A percentile compares a stretch with the other conserved stretches of the same genome.
Conservation (phyloP, 2,329 filamentous ascomycete species). For the Fusarium guadeloupense region DNA sequence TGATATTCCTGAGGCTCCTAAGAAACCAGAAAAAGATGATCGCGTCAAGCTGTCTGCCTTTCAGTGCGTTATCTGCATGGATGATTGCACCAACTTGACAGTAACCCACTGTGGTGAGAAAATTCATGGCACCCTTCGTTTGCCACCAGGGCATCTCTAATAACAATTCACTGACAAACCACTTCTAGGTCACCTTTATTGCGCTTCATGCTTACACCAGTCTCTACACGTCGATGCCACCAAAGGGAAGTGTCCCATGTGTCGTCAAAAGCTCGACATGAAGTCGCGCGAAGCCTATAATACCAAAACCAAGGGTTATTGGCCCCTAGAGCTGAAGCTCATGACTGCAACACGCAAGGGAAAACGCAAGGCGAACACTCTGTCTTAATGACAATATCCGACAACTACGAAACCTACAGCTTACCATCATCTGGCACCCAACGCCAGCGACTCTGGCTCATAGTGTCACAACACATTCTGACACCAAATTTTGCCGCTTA, state of each 20-base stretch:
- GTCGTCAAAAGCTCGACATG: conserved; percentile 66
- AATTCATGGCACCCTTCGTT: not conserved
- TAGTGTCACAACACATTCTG: not conserved
- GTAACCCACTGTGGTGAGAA: conserved; percentile 73
- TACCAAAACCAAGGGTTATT: conserved; percentile 62
- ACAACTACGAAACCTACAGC: not conserved
- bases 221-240: conserved; percentile 65
- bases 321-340: conserved; percentile 69
- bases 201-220: conserved; percentile 68
- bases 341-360: conserved; percentile 66
- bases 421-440: not conserved
- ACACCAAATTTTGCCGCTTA: not conserved
- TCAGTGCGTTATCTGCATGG: conserved; percentile 75
- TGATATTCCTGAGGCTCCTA: conserved; percentile 55
- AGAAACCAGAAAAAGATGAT: conserved; percentile 58
- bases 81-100: conserved; percentile 65
- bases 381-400: conserved; percentile 36
- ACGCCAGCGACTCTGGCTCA: not conserved
- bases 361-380: conserved; percentile 49
- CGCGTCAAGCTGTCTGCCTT: conserved; percentile 64
- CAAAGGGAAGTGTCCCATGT: conserved; percentile 71
- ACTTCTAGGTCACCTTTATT: conserved; percentile 69
- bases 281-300: conserved; percentile 54
- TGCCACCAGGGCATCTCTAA: not conserved
- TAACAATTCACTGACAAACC: conserved; percentile 25